These are phyloP conservation scores for Nepenthes alata DNA, from an alignment of 179 eudicot genomes.

Conservation along the genomic window DNA sequence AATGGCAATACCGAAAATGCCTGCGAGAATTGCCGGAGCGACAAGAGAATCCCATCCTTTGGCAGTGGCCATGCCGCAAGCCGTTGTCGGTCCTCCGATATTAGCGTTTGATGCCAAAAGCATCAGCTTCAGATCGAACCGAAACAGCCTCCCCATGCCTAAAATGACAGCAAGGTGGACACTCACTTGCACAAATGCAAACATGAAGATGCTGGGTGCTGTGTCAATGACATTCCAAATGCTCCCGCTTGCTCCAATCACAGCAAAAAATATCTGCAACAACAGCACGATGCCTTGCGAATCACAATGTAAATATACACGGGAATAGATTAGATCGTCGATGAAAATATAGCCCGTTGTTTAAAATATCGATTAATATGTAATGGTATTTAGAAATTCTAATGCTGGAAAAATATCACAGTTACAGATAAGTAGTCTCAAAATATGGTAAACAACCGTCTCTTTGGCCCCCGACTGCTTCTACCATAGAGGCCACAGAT, in stretches of 20 bases:
- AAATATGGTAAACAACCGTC: too few species aligned
- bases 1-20: slow-evolving; percentile 63
- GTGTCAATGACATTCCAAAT: slow-evolving; percentile 56
- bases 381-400: too few species aligned
- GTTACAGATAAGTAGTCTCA: too few species aligned
- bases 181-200: slow-evolving; percentile 61
- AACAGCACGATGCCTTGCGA: too few species aligned
- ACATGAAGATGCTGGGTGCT: slow-evolving; percentile 62
- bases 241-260: slow-evolving; percentile 74
- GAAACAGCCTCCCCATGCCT: slow-evolving; percentile 46
- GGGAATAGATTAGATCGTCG: too few species aligned
- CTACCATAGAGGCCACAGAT: too few species aligned
- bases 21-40: slow-evolving; percentile 62
- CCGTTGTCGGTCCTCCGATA: slow-evolving; percentile 90
- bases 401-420: too few species aligned
- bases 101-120: slow-evolving; percentile 75
- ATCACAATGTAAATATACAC: too few species aligned
- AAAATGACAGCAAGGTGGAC: slow-evolving; percentile 53
- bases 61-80: slow-evolving; percentile 77
- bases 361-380: too few species aligned
- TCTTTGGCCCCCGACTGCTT: too few species aligned
- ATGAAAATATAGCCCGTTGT: too few species aligned
- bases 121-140: slow-evolving; percentile 38
- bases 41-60: slow-evolving; percentile 63
- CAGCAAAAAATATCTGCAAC: slow-evolving; percentile 59